Base-by-base conservation (phyloP, 2,329 filamentous ascomycete species). In the Mycosphaerella sp. region DNA sequence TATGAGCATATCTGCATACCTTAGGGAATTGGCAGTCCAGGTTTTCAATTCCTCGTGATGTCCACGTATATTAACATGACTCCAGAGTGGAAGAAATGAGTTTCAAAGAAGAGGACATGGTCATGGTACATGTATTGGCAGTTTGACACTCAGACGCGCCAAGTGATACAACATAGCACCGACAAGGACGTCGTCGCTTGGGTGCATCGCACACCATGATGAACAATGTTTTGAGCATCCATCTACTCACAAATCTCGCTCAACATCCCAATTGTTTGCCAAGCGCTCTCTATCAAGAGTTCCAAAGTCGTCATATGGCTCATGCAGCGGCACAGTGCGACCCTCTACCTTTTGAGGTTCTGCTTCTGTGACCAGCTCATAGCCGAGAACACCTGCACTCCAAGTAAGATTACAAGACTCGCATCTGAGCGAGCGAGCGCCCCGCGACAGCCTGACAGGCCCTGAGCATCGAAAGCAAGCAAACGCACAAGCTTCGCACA, bases 401-500 rank as follows among this genome's bases (percentile, higher is more conserved):
- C 72, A 74, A 1, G 58, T 49, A 1, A 66, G 56, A 6, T 53
- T 55, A 40, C 72, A 74, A 0, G 42, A 13, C 3, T 34, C 12
- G 54, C 71, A 74, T 8, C 42, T 44, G 0, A 73, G 48, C 1
- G 5, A 54, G 0, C 56, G 57, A 0, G 57, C 44, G 6, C 53
- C 49, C 1, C 58, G 42, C 0, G 53, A 53, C 2, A 71, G 41
- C 1, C 41, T 30, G 6, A 58, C 64, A 13, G 44, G 3, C 35
- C 50, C 39, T 1, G 65, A 66, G 46, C 73, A 75, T 1, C 72
- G 63, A 47, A 74, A 70, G 54, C 73, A 75, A 1, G 63, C 54
- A 50, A 75, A 75, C 2, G 59, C 60, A 57, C 72, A 74, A 18
- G 64, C 63, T 56, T 74, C 71, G 52, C 73, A 75, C 4, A 70